These are phyloP conservation scores for Cucumis melo DNA, from an alignment of 306 rosid genomes.

Conservation along the genomic window DNA sequence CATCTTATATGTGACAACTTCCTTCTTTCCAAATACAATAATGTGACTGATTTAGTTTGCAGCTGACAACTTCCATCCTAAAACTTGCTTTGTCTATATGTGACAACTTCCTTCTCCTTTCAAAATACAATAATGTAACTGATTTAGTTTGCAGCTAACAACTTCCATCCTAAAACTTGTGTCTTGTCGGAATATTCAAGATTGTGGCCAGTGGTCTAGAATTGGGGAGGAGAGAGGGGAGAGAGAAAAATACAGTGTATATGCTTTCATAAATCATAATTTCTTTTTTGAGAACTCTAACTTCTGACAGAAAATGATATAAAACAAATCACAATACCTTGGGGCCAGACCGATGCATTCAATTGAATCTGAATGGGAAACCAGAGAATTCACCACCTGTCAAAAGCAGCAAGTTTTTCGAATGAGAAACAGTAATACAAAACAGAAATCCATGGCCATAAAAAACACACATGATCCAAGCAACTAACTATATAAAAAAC, in stretches of 20 bases:
- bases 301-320: not conserved
- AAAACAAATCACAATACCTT: constrained; percentile 26
- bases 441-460: not conserved
- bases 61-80: no score
- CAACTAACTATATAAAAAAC: not conserved
- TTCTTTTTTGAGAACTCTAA: not conserved
- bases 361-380: constrained; percentile 57
- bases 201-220: no score
- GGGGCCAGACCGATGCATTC: constrained; percentile 66
- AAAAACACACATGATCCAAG: not conserved
- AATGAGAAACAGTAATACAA: not conserved
- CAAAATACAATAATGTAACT: no score
- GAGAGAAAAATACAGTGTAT: not conserved
- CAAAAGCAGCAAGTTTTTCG: constrained; percentile 1
- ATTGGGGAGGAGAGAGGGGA: no score
- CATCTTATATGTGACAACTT: no score
- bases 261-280: not conserved
- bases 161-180: no score
- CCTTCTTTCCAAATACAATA: no score
- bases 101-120: no score
- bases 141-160: no score
- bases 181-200: no score
- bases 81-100: no score
- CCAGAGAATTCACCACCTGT: constrained; percentile 64
- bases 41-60: no score